Evolutionary conservation across 139 green algal species (phyloP).

Genomic region (Raphidocelis subcapitata): DNA sequence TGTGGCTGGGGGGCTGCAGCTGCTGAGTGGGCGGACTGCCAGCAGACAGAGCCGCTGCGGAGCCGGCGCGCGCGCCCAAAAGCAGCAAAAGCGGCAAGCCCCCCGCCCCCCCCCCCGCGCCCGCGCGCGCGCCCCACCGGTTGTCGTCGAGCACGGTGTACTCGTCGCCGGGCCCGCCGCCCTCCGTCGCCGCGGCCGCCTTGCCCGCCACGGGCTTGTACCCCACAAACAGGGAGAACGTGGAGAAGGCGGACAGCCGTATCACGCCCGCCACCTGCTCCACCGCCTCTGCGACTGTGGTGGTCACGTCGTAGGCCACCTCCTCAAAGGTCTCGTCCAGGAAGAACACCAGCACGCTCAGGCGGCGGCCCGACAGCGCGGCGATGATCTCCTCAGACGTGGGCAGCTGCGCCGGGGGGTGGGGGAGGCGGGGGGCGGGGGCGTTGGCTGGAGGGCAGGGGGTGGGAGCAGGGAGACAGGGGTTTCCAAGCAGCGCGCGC

Average conservation of each 20-base stretch:
- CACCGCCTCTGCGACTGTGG: slow-evolving; percentile 86
- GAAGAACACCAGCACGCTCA: slow-evolving; percentile 91
- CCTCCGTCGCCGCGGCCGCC: too few species aligned
- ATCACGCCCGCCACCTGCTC: slow-evolving; percentile 87
- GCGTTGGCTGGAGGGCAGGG: too few species aligned
- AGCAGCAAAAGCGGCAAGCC: too few species aligned
- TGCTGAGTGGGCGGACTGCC: not conserved
- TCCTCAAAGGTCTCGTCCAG: slow-evolving; percentile 97
- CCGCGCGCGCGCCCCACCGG: slow-evolving; percentile 54
- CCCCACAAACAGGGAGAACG: slow-evolving; percentile 93
- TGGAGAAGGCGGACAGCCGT: slow-evolving; percentile 79
- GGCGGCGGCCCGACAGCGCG: slow-evolving; percentile 59
- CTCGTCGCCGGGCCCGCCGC: slow-evolving; percentile 59
- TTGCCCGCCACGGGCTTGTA: too few species aligned
- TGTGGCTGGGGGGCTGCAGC: not conserved
- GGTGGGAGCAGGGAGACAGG: too few species aligned
- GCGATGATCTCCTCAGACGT: slow-evolving; percentile 88
- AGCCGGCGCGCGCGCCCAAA: too few species aligned
- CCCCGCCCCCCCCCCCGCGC: not conserved
- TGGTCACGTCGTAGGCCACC: slow-evolving; percentile 87
- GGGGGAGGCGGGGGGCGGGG: too few species aligned
- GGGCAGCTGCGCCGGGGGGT: slow-evolving; percentile 56
- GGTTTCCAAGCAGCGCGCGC: too few species aligned
- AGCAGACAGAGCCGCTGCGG: too few species aligned
- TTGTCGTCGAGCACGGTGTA: slow-evolving; percentile 92